Base-by-base conservation (phyloP, 768 basidiomycete genomes). In the Leccinum olivaceopallidum region DNA sequence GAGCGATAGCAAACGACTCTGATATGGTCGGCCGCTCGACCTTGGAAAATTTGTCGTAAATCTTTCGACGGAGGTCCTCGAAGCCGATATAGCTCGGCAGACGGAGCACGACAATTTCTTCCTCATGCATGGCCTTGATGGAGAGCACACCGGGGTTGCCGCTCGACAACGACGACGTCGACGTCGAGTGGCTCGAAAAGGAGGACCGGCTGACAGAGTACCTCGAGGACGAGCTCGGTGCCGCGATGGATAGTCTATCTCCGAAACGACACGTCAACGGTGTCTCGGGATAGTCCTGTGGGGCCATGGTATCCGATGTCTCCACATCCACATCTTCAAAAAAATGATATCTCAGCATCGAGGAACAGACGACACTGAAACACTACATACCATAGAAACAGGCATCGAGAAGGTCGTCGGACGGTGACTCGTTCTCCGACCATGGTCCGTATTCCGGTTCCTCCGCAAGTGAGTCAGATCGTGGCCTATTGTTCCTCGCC, bases 41-140 rank as follows among this genome's bases (percentile, higher is more conserved):
- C 24, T 79, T 77, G n/a, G 81, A 79, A 67, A 92, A 86, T 66
- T 90, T 90, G 57, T 86, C 83, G 62, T 82, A 81, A 26, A 92
- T 75, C 53, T 82, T 80, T 55, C 75, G 75, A 60, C 86, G 85
- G 16, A 91, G 66, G 50, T 85, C 84, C 18, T 71, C 65, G 58
- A 85, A 80, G n/a, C 79, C 49, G 60, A 78, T 76, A 47, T 77
- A 73, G 62, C 78, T 79, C 13, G 82, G 72, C 8, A 81, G 73
- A 49, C 87, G 85, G 55, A 92, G 79, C 61, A 88, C 74, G 66
- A 92, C 79, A 62, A 88, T 86, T 28, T 81, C 76, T 62, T 85
- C 80, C 65, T 84, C 81, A 63, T 83, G 82, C 49, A 80, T 80
- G 5, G 84, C 90, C 75, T 92, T 92, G 76, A 91, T 80, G 2